Evolutionary conservation across 345 rosid species (phyloP).

Genomic region (Salix viminalis): DNA sequence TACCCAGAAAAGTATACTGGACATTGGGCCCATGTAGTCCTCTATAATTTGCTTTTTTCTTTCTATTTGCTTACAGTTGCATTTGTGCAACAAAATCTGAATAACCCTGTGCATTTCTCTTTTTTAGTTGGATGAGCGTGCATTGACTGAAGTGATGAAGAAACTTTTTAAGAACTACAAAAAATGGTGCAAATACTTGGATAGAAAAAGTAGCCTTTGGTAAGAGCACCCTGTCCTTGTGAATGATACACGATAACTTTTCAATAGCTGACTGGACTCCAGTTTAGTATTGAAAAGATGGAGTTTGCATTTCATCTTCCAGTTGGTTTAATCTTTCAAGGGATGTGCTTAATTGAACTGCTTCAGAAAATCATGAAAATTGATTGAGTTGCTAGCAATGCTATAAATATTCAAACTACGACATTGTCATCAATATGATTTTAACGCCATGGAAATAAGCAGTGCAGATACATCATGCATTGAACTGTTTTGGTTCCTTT

Average conservation of each 20-base stretch:
- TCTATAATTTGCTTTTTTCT: not conserved
- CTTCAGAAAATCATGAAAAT: not conserved
- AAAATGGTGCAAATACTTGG: constrained; percentile 98
- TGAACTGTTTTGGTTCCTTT: not conserved
- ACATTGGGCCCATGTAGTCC: not conserved
- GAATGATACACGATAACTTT: not conserved
- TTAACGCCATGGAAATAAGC: not conserved
- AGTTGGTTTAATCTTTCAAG: not conserved
- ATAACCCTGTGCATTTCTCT: not conserved
- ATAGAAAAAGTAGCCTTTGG: constrained; percentile 98
- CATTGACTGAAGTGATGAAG: constrained; percentile 96
- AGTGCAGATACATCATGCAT: not conserved
- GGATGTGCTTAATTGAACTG: not conserved
- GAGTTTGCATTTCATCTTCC: not conserved
- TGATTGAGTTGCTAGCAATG: not conserved
- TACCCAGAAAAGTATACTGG: not conserved
- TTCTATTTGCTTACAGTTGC: not conserved
- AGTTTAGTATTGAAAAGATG: not conserved
- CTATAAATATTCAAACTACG: not conserved
- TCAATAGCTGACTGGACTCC: too few species aligned
- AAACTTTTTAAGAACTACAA: constrained; percentile 97
- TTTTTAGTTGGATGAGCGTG: constrained; percentile 85
- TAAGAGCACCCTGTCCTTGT: constrained; percentile 29
- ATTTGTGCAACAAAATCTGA: not conserved
- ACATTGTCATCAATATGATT: not conserved